Percentiles rank a stretch among this genome's conserved stretches.
phyloP scores from a whole-genome alignment of 176 grass and related monocot genomes.

The Cenchrus purpureus region DNA sequence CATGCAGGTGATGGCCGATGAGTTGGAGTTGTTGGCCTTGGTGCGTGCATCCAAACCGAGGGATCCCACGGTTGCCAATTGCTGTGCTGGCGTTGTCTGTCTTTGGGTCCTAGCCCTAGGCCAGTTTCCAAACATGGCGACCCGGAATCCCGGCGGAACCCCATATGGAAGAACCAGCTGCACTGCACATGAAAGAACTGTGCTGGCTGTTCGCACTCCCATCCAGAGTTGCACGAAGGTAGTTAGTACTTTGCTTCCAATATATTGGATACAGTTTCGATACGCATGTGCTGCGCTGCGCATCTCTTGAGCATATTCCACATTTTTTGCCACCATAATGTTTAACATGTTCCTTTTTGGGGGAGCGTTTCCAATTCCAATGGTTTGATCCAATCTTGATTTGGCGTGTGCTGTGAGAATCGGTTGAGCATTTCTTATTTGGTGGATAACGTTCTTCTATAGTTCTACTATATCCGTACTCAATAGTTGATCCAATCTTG shows the following conservation, averaged over 20 bases:
- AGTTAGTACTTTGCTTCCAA: background rate
- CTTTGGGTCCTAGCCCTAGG: background rate
- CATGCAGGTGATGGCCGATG: background rate
- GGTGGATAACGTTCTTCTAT: background rate
- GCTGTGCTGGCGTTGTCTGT: slow-evolving; percentile 38
- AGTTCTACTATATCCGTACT: background rate
- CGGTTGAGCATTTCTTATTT: background rate
- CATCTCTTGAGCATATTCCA: background rate
- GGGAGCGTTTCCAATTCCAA: background rate
- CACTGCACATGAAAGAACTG: slow-evolving; percentile 20
- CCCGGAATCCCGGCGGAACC: background rate
- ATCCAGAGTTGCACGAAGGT: background rate
- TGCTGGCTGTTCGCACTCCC: background rate
- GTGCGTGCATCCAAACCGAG: background rate
- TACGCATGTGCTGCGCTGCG: background rate
- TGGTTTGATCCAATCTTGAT: slow-evolving; percentile 1
- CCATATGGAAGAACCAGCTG: slow-evolving; percentile 13
- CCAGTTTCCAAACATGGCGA: background rate
- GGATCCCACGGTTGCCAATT: background rate
- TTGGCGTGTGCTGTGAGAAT: background rate
- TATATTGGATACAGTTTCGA: background rate
- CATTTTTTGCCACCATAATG: background rate
- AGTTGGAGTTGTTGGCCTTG: slow-evolving; percentile 24
- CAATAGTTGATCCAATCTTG: slow-evolving; percentile 21
- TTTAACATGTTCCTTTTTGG: background rate